Percentiles rank a stretch among this genome's conserved stretches.
Conservation (phyloP, 148 eudicot species). For the Tetragonia tetragonoides region DNA sequence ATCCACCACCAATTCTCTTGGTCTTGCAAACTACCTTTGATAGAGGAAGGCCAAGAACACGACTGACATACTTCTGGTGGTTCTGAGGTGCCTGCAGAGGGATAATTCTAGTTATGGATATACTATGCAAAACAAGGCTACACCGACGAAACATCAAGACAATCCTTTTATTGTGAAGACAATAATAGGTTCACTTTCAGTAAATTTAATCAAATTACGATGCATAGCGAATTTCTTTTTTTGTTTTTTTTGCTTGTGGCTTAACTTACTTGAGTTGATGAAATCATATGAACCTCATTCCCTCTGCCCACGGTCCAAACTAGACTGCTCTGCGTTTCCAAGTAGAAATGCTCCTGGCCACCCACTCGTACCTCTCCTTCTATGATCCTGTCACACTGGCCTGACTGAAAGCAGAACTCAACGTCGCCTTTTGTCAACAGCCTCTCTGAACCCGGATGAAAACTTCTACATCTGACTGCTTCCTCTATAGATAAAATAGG, state of each 20-base stretch:
- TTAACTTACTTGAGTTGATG: constrained; percentile 87
- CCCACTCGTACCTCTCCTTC: constrained; percentile 91
- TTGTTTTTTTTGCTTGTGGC: neutral
- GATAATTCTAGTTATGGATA: neutral
- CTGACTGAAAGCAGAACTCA: constrained; percentile 71
- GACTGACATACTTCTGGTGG: constrained; percentile 92
- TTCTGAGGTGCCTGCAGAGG: constrained; percentile 85
- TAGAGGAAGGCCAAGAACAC: constrained; percentile 96
- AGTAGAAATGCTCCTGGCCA: constrained; percentile 96
- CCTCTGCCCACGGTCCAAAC: constrained; percentile 90
- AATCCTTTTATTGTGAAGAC: neutral
- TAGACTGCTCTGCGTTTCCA: constrained; percentile 80
- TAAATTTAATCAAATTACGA: constrained; percentile 5
- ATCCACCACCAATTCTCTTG: constrained; percentile 95
- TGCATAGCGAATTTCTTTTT: neutral
- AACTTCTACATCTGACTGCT: constrained; percentile 59
- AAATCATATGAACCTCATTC: constrained; percentile 96
- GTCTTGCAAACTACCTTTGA: constrained; percentile 95
- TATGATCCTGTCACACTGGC: constrained; percentile 79
- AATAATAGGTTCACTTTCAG: neutral
- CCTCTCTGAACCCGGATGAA: constrained; percentile 76
- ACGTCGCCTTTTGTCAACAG: constrained; percentile 70
- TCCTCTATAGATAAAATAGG: constrained; percentile 83
- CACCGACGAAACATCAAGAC: neutral
- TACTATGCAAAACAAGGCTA: neutral